A percentile compares a stretch with the other conserved stretches of the same genome.
phyloP scores from a whole-genome alignment of 805 yeast genomes.

The Teunomyces stri region DNA sequence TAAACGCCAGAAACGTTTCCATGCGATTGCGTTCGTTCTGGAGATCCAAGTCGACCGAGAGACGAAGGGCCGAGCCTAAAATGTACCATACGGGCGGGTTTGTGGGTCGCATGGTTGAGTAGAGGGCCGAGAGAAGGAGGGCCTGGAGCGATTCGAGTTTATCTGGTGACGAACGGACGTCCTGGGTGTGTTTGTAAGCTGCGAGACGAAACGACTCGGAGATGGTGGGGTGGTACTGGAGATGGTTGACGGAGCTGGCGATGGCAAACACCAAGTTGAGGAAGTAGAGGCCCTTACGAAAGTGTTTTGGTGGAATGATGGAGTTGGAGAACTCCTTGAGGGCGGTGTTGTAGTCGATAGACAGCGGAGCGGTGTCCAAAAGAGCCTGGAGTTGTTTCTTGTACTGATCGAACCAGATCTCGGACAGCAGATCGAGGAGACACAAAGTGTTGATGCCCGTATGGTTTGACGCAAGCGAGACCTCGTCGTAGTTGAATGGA shows the following conservation, averaged over 20 bases:
- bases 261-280: constrained; percentile 77
- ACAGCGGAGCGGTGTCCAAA: constrained; percentile 6
- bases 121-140: constrained; percentile 61
- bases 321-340: constrained; percentile 28
- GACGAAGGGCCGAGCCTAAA: constrained; percentile 72
- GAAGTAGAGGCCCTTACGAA: constrained; percentile 61
- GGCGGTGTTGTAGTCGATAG: constrained; percentile 5
- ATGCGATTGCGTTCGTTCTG: constrained; percentile 57
- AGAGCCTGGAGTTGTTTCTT: constrained; percentile 24
- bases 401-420: constrained; percentile 44
- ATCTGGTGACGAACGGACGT: constrained; percentile 56
- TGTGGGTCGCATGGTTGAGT: constrained; percentile 84
- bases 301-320: constrained; percentile 46
- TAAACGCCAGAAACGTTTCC: constrained; percentile 46
- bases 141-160: constrained; percentile 74
- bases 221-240: constrained; percentile 61
- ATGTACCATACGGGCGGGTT: constrained; percentile 93
- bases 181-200: constrained; percentile 58
- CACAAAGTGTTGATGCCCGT: constrained; percentile 41
- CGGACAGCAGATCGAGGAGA: constrained; percentile 14
- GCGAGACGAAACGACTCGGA: constrained; percentile 70
- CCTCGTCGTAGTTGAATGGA: constrained; percentile 44
- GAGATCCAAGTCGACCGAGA: constrained; percentile 80
- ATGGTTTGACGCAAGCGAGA: constrained; percentile 58
- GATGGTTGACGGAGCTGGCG: constrained; percentile 69